phyloP scores from a whole-genome alignment of 78 protist genomes.

The Dictyostelium brefeldianum region DNA sequence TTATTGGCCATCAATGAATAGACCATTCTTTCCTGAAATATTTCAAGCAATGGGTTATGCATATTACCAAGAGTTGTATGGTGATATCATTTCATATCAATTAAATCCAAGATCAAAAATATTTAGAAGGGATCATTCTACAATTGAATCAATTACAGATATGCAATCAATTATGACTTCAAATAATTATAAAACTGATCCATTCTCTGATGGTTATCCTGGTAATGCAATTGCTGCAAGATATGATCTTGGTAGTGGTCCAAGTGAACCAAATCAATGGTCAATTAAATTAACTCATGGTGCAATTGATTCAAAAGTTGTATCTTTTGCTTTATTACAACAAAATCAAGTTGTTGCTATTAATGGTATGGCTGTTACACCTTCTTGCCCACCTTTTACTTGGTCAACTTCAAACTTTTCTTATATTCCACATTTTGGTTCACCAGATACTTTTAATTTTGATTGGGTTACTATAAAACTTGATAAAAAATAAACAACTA shows the following conservation, averaged over 20 bases:
- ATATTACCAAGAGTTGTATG: constrained; percentile 21
- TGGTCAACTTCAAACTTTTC: neutral
- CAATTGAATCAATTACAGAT: constrained; percentile 44
- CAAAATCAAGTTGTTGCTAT: neutral
- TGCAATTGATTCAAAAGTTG: constrained; percentile 51
- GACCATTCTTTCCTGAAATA: constrained; percentile 70
- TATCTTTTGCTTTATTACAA: neutral
- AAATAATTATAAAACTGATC: constrained; percentile 87
- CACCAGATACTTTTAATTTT: constrained; percentile 45
- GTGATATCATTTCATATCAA: constrained; percentile 57
- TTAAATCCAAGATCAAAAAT: constrained; percentile 84
- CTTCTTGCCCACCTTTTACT: constrained; percentile 50
- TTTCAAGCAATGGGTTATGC: constrained; percentile 58
- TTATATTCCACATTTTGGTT: neutral
- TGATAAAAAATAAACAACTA: neutral
- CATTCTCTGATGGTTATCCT: constrained; percentile 86
- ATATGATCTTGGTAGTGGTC: constrained; percentile 81
- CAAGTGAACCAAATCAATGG: constrained; percentile 2
- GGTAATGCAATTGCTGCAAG: constrained; percentile 87
- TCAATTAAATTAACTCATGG: constrained; percentile 26
- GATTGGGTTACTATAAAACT: constrained; percentile 34
- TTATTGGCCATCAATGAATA: constrained; percentile 88
- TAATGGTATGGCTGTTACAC: constrained; percentile 29
- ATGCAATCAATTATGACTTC: constrained; percentile 86
- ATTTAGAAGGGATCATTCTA: constrained; percentile 53